Evolutionary conservation across 208 protist genomes (phyloP).

Genomic region (Trypanosoma grayi): DNA sequence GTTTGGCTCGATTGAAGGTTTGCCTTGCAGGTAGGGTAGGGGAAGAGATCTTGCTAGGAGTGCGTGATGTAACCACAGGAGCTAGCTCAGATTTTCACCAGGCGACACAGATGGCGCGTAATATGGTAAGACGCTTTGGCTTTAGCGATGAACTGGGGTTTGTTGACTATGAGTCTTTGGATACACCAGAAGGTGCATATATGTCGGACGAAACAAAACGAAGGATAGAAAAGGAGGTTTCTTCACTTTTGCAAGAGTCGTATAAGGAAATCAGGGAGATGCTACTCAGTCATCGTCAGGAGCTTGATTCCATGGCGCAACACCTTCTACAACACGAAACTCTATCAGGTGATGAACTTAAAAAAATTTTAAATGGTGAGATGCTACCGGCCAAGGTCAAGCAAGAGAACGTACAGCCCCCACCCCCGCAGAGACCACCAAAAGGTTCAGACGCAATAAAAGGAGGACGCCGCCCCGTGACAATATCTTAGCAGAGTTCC

Average conservation of each 20-base stretch:
- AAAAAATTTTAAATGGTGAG: slow-evolving; percentile 75
- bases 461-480: slow-evolving; percentile 30
- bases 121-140: slow-evolving; percentile 91
- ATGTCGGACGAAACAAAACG: slow-evolving; percentile 90
- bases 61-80: slow-evolving; percentile 93
- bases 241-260: slow-evolving; percentile 60
- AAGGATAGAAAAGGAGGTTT: slow-evolving; percentile 83
- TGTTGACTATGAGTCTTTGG: slow-evolving; percentile 79
- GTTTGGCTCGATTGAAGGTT: slow-evolving; percentile 80
- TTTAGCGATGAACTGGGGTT: slow-evolving; percentile 86
- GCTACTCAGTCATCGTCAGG: slow-evolving; percentile 51
- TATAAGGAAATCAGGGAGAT: slow-evolving; percentile 75
- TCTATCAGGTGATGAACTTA: slow-evolving; percentile 73
- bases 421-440: slow-evolving; percentile 19
- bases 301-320: slow-evolving; percentile 80
- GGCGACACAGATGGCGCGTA: slow-evolving; percentile 84
- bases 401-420: slow-evolving; percentile 22
- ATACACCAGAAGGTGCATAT: slow-evolving; percentile 80
- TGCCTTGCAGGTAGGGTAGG: slow-evolving; percentile 91
- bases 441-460: slow-evolving; percentile 18
- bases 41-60: slow-evolving; percentile 96
- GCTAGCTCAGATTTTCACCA: slow-evolving; percentile 89
- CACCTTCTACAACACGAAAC: slow-evolving; percentile 86
- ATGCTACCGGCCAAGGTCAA: slow-evolving; percentile 43
- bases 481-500: slow-evolving; percentile 37